Conservation (phyloP, 805 yeast species). For the Pichia nanzhaoensis region DNA sequence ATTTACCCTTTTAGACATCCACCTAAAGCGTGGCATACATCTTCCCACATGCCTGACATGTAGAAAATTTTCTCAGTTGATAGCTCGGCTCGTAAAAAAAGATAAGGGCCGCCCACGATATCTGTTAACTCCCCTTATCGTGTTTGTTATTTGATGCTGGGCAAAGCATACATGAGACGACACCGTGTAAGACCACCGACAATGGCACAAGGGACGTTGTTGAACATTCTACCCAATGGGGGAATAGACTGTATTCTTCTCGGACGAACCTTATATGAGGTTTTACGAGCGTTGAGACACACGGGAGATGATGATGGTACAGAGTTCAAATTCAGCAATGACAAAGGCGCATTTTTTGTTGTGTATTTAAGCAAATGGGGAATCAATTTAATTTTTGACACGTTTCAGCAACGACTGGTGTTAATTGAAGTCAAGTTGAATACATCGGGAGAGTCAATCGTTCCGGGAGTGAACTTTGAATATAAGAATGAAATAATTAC, state of each 20-base stretch:
- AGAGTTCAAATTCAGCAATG: conserved; percentile 20
- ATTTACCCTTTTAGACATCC: not conserved
- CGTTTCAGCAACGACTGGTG: conserved; percentile 21
- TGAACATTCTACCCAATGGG: conserved; percentile 22
- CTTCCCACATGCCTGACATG: too few species aligned
- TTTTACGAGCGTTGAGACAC: conserved; percentile 14
- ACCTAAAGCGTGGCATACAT: too few species aligned
- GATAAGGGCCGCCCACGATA: too few species aligned
- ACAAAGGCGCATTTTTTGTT: conserved; percentile 16
- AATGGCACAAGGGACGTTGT: conserved; percentile 3
- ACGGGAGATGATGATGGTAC: conserved; percentile 16
- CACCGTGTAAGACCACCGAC: too few species aligned
- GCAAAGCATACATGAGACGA: too few species aligned
- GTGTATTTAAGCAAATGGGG: conserved; percentile 16
- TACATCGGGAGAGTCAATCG: conserved; percentile 13
- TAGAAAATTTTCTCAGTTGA: too few species aligned
- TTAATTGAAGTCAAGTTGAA: conserved; percentile 23
- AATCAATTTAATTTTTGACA: conserved; percentile 25
- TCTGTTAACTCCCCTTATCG: too few species aligned
- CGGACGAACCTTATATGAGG: conserved; percentile 23
- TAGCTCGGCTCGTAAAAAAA: too few species aligned
- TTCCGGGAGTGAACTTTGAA: not conserved
- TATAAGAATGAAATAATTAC: conserved; percentile 21
- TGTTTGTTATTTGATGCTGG: too few species aligned
- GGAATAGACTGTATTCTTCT: conserved; percentile 24